Conservation (phyloP, 2,329 filamentous ascomycete genomes). For the Arthrobotrys iridis region DNA sequence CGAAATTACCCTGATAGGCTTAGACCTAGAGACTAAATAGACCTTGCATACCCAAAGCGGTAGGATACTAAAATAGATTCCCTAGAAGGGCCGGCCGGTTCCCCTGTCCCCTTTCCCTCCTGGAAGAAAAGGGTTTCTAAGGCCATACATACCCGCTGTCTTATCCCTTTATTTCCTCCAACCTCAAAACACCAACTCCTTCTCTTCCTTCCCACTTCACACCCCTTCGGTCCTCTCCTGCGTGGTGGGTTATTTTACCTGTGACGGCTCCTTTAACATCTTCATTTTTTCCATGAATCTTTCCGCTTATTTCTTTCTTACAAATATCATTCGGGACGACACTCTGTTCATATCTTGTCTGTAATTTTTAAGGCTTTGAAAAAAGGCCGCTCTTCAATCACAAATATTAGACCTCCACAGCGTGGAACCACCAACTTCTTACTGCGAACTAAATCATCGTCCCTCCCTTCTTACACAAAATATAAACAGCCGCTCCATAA, state of each 20-base stretch:
- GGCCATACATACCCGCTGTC: neutral
- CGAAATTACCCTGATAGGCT: neutral
- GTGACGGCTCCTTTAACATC: conserved; percentile 14
- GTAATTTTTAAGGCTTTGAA: neutral
- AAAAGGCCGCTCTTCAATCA: neutral
- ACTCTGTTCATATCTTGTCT: neutral
- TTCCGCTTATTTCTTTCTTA: conserved; percentile 1
- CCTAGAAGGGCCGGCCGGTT: neutral
- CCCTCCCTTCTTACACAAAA: neutral
- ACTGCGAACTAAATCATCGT: neutral
- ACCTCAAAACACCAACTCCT: conserved; percentile 8
- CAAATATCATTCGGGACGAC: neutral
- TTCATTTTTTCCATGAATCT: conserved; percentile 7
- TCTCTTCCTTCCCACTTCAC: conserved; percentile 8
- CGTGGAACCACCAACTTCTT: neutral
- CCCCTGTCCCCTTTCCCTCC: conserved; percentile 1
- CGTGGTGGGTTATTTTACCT: conserved; percentile 7
- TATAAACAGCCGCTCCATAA: neutral
- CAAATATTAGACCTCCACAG: conserved; percentile 4
- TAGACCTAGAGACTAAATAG: neutral
- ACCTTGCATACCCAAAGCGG: neutral
- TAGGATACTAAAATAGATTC: conserved; percentile 23
- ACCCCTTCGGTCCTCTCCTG: conserved; percentile 11
- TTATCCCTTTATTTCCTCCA: conserved; percentile 26
- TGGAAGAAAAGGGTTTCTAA: neutral